phyloP scores from a whole-genome alignment of 2,329 filamentous ascomycete genomes.

The Ophiognomonia clavigignenti-juglandacearum region DNA sequence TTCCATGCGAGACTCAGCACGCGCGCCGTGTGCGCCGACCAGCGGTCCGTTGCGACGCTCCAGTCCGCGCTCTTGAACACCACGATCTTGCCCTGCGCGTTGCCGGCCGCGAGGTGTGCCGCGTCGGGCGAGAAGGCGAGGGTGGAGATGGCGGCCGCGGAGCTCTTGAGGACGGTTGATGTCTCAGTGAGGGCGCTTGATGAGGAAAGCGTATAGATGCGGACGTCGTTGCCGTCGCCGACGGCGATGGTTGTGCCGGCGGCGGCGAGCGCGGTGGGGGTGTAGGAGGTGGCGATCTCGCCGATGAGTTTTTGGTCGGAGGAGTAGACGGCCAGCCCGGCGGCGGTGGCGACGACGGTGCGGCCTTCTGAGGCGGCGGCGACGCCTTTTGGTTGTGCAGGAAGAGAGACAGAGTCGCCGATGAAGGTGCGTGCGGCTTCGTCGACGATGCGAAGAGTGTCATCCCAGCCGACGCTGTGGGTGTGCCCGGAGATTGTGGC shows the following conservation, averaged over 20 bases:
- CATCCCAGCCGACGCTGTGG: conserved; percentile 93
- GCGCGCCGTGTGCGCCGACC: conserved; percentile 57
- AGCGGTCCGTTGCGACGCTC: conserved; percentile 71
- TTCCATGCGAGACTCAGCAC: conserved; percentile 70
- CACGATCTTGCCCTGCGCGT: conserved; percentile 79
- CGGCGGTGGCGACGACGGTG: conserved; percentile 54
- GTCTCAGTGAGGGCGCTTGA: conserved; percentile 49
- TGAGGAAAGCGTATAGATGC: conserved; percentile 63
- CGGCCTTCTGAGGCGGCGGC: conserved; percentile 48
- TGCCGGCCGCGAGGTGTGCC: conserved; percentile 75
- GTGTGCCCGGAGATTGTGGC: conserved; percentile 56
- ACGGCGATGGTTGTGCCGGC: conserved; percentile 66
- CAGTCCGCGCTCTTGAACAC: conserved; percentile 66
- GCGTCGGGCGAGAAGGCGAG: conserved; percentile 80
- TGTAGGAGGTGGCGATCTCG: conserved; percentile 54
- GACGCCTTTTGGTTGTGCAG: conserved; percentile 76
- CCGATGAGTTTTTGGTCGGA: conserved; percentile 54
- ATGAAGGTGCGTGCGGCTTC: conserved; percentile 70
- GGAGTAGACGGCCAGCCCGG: conserved; percentile 49
- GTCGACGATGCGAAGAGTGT: conserved; percentile 77
- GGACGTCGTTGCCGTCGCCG: conserved; percentile 65
- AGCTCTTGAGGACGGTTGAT: conserved; percentile 59
- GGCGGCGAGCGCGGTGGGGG: conserved; percentile 68
- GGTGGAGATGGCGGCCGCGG: conserved; percentile 68
- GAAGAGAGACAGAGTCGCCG: conserved; percentile 61